Percentiles rank a stretch among this genome's conserved stretches.
These are phyloP conservation scores for Eimeria praecox DNA, from an alignment of 169 alveolate species.

Conservation along the genomic window DNA sequence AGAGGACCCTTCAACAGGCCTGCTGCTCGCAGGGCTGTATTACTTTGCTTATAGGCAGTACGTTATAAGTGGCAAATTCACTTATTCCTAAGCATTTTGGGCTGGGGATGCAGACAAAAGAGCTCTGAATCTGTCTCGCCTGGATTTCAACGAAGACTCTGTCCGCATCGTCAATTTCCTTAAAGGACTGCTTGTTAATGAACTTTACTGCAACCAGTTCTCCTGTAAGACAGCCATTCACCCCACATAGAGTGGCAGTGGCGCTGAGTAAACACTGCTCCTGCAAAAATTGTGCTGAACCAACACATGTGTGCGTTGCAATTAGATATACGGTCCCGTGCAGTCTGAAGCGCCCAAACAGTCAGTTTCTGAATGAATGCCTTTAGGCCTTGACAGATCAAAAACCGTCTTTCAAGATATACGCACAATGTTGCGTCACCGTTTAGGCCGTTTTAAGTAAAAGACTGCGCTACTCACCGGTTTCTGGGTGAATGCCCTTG, in stretches of 20 bases:
- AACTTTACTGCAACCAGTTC: constrained; percentile 78
- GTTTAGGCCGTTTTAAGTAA: not conserved
- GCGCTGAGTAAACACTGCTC: not conserved
- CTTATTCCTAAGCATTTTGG: not conserved
- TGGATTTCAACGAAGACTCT: constrained; percentile 82
- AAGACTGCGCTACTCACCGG: constrained; percentile 30
- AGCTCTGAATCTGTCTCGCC: constrained; percentile 17
- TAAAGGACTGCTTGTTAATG: constrained; percentile 65
- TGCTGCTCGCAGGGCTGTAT: not conserved
- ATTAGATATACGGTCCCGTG: not conserved
- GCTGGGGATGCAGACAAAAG: not conserved
- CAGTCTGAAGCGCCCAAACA: not conserved
- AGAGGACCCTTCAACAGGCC: not conserved
- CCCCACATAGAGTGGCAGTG: not conserved
- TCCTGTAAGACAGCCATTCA: not conserved
- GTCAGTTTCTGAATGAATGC: too few relatives aligned
- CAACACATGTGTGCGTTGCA: too few relatives aligned
- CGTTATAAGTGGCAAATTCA: not conserved
- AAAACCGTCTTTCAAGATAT: not conserved
- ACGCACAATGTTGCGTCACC: not conserved
- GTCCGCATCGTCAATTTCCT: constrained; percentile 75
- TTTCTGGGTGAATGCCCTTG: constrained; percentile 79
- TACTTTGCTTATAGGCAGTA: not conserved
- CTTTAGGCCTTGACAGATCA: too few relatives aligned
- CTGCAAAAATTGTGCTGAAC: not conserved